Conservation (phyloP, 2,329 filamentous ascomycete species). For the Dactylellina cionopaga region DNA sequence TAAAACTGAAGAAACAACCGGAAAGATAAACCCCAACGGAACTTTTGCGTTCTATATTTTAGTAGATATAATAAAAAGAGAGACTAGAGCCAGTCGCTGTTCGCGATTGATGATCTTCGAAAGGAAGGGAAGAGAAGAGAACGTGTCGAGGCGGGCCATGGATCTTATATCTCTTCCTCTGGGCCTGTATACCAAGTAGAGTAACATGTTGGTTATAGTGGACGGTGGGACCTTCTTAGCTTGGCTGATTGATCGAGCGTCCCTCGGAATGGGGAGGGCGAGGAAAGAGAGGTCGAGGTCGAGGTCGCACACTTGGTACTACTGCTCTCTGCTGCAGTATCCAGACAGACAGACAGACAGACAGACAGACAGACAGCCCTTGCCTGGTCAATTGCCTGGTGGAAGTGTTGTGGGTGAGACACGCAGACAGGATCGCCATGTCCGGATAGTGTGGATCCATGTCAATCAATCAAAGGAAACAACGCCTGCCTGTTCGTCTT, state of each 20-base stretch:
- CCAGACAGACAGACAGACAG: no score
- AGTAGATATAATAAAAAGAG: no score
- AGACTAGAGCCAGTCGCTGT: slow-evolving; percentile 38
- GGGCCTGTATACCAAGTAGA: no score
- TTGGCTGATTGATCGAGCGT: neutral
- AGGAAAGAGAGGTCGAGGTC: no score
- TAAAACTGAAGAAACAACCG: slow-evolving; percentile 1
- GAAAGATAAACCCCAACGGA: slow-evolving; percentile 18
- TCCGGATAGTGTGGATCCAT: neutral
- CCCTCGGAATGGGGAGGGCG: slow-evolving; percentile 5
- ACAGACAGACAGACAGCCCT: no score
- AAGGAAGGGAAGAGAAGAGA: slow-evolving; percentile 13
- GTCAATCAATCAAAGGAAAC: slow-evolving; percentile 11
- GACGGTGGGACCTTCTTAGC: no score
- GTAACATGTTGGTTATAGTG: no score
- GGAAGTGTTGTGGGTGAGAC: no score
- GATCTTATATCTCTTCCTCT: slow-evolving; percentile 41
- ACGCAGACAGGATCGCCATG: slow-evolving; percentile 22
- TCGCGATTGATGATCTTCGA: slow-evolving; percentile 49
- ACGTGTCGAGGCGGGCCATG: slow-evolving; percentile 6
- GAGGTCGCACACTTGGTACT: no score
- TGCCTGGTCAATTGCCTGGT: no score
- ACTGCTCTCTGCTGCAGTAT: no score
- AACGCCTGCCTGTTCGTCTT: slow-evolving; percentile 42
- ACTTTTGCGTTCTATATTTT: slow-evolving; percentile 9